Evolutionary conservation across 164 flowering plant species (phyloP), one percentile per base, ranked within the genome.

Genomic region (Piper betle): DNA sequence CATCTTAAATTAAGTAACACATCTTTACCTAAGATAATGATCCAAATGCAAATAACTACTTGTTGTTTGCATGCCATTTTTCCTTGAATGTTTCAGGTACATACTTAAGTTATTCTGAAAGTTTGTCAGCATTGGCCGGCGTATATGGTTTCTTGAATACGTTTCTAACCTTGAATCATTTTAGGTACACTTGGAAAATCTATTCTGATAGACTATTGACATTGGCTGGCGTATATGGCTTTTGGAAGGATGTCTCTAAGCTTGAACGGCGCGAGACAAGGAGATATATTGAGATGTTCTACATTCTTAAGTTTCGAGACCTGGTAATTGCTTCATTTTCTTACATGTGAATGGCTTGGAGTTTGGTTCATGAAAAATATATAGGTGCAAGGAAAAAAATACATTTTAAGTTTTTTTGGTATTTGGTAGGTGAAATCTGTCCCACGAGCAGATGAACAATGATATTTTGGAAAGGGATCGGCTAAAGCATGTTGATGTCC

Each of bases 271-370:
- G 85, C 41, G 99, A 93, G 72, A 93, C 94, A 16, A 78, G 95
- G 6, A 81, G 99, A 59, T 93, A 93, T 65, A 84, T 93, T 55
- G 99, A 93, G 74, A 93, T 93, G 99, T 93, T 93, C 73, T 90
- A 90, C 82, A 84, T 84, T 70, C 85, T 93, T 18, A 93, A 90
- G 74, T 81, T 80, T 77, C 85, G 99, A 3, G 82, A 82, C 16
- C 76, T 93, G 87, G 99, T 90, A 52, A 81, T 81, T 62, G 43
- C 41, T 62, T 54, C 15, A 13, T 9, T 37, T 6, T 9, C 17
- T 52, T 70, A 6, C 3, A 10, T 2, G 10, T 3, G 15, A 46
- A 25, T 25, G 33, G 33, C 33, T 25, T 25, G 33, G 25, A 55
- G 19, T 33, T 38, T 25, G 39, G 33, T 59, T 55, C 48, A 53